Evolutionary conservation across 2,329 filamentous ascomycete species (phyloP).

Genomic region (Fusarium sp.): DNA sequence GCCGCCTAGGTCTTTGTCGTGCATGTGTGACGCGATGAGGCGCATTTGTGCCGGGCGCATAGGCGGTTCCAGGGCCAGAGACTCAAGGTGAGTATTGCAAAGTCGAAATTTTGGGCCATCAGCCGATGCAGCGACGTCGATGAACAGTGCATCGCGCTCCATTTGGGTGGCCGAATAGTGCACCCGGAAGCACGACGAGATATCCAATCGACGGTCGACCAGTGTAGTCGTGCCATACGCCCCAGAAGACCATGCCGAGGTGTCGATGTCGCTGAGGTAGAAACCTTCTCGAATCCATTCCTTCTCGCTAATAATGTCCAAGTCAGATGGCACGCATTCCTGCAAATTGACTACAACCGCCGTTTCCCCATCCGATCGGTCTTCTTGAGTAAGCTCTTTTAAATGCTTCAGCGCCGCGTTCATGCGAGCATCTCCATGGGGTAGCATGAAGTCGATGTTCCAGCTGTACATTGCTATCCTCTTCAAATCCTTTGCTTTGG

Average conservation of each 20-base stretch:
- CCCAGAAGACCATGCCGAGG: constrained; percentile 56
- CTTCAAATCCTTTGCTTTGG: background rate
- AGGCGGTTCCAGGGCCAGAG: constrained; percentile 60
- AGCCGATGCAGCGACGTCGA: constrained; percentile 52
- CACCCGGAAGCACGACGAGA: constrained; percentile 62
- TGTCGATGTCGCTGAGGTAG: constrained; percentile 60
- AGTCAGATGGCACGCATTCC: constrained; percentile 61
- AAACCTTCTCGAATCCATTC: constrained; percentile 62
- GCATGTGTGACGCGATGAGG: constrained; percentile 58
- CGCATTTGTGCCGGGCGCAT: constrained; percentile 61
- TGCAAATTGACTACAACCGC: constrained; percentile 62
- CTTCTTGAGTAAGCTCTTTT: constrained; percentile 4
- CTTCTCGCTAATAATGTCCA: constrained; percentile 56
- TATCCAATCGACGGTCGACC: constrained; percentile 58
- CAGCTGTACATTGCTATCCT: constrained; percentile 50
- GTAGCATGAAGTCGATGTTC: constrained; percentile 55
- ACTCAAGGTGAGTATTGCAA: constrained; percentile 70
- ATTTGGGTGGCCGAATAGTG: constrained; percentile 61
- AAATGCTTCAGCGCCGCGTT: constrained; percentile 49
- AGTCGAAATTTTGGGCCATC: constrained; percentile 55
- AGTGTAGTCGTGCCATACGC: constrained; percentile 66
- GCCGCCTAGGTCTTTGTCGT: constrained; percentile 51
- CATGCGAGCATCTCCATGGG: constrained; percentile 49
- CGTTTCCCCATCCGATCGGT: constrained; percentile 11
- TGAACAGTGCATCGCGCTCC: constrained; percentile 65